Evolutionary conservation across 352 stramenopile genomes (phyloP), one percentile per base, ranked within the genome.

Genomic region (Pythium apleroticum): DNA sequence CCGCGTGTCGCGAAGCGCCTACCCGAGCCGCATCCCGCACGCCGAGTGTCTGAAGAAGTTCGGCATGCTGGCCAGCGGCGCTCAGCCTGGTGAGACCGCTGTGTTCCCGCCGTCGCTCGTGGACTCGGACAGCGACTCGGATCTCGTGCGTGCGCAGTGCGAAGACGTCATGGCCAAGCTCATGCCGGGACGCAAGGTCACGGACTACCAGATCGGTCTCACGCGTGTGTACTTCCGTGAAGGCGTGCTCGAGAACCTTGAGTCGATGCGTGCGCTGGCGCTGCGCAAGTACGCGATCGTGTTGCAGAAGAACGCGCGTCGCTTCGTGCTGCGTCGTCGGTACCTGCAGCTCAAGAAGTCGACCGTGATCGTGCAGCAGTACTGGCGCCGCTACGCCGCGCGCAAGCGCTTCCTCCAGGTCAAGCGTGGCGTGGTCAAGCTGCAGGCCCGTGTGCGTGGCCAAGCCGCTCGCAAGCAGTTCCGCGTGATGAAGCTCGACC

Each of bases 1-100:
- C 39, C 91, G 96, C 49, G 98, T 99, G 59, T 97, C 96, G 48
- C 91, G 98, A 52, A 90, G 97, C 50, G 98, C 97, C 24, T 99
- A 99, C 72, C 97, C 97, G 37, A 97, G 99, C 64, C 94, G 98
- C 37, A 74, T 99, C 22, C 76, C 82, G 33, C 89, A 98, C 54
- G 71, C 91, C 48, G 84, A 92, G 39, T 28, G 93, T 9, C 63
- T 92, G 8, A 84, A 89, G 33, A 92, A 88, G 30, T 95, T 91
- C 55, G 88, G 86, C 72, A 78, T 91, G 33, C 33, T 39, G 8
- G 33, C 50, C 88, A 96, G 58, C 63, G 95, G 45, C 84, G 30
- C 30, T 33, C 30, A 33, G 30, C 30, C 30, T 33, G 30, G 78
- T 22, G 69, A 77, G 10, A 37, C 49, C 9, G 27, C 24, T 1